Evolutionary conservation across 1,284 basidiomycete species (phyloP).

Genomic region (Cutaneotrichosporon dermatis): DNA sequence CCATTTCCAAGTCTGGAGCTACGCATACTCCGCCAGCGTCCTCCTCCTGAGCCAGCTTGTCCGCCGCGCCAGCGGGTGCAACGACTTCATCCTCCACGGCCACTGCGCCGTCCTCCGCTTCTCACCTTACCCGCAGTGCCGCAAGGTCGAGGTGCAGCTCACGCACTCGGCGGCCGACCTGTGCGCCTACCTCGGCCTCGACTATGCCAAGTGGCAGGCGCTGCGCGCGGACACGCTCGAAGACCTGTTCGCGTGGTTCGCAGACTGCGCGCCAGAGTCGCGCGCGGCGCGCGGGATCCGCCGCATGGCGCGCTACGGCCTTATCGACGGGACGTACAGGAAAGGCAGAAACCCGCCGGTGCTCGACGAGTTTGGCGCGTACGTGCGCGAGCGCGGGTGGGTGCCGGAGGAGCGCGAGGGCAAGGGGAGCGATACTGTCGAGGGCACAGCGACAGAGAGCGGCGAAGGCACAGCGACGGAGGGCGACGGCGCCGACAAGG

Average conservation of each 20-base stretch:
- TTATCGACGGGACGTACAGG: not conserved
- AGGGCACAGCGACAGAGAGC: too few species aligned
- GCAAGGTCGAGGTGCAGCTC: constrained; percentile 24
- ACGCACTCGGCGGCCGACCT: constrained; percentile 22
- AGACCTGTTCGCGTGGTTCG: constrained; percentile 9
- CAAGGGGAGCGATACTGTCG: too few species aligned
- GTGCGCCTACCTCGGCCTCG: constrained; percentile 32
- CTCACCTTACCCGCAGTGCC: constrained; percentile 24
- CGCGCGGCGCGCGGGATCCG: constrained; percentile 2
- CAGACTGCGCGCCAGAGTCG: not conserved
- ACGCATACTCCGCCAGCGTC: constrained; percentile 17
- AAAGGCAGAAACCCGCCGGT: not conserved
- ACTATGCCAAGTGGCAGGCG: not conserved
- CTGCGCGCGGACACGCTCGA: not conserved
- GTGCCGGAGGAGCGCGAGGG: not conserved
- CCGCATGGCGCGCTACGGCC: not conserved
- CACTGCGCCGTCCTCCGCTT: constrained; percentile 22
- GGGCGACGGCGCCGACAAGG: too few species aligned
- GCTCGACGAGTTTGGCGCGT: constrained; percentile 5
- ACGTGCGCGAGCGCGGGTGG: constrained; percentile 3
- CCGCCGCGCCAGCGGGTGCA: constrained; percentile 3
- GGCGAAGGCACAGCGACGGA: too few species aligned
- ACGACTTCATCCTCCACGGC: constrained; percentile 8
- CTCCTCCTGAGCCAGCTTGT: constrained; percentile 11
- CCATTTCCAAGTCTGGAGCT: constrained; percentile 12